Evolutionary conservation across 495 filamentous ascomycete species (phyloP), one percentile per base, ranked within the genome.

Genomic region (Annulohypoxylon bovei): DNA sequence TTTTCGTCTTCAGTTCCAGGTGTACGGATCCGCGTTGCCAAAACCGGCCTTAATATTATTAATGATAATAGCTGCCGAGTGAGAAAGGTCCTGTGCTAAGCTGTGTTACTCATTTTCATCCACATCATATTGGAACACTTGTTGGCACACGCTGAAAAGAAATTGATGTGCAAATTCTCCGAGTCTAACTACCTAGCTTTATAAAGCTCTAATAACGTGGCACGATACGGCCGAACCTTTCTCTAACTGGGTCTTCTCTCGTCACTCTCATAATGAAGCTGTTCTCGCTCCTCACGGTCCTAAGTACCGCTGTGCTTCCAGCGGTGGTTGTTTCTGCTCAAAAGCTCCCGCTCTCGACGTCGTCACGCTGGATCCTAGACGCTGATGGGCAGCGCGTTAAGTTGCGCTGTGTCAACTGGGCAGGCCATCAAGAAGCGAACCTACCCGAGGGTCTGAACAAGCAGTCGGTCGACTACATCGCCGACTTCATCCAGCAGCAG

Each of bases 321-420:
- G 71, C 62, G 0, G 47, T 77, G 1, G 37, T 68, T 46, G 53
- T 67, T 8, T 66, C 65, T 53, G 44, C 27, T 23, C 71, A 28
- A 50, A 75, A 78, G 33, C 75, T 82, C 0, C 84, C 84, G 16
- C 78, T 85, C 18, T 71, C 65, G 53, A 78, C 83, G 16, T 82
- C 83, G 18, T 77, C 76, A 52, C 79, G 84, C 35, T 86, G 82
- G 82, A 86, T 86, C 65, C 72, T 85, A 32, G 81, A 85, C 73
- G 69, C 80, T 28, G 76, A 78, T 69, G 75, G 75, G 61, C 63
- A 78, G 49, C 82, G 84, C 50, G 76, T 85, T 57, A 86, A 86
- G 73, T 70, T 85, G 37, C 82, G 83, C 28, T 86, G 84, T 73
- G 71, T 83, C 37, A 86, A 86, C 80, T 83, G 82, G 82, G 78